Evolutionary conservation across 2,329 filamentous ascomycete genomes (phyloP), one percentile per base, ranked within the genome.

Genomic region (Ambrosiella beaveri): DNA sequence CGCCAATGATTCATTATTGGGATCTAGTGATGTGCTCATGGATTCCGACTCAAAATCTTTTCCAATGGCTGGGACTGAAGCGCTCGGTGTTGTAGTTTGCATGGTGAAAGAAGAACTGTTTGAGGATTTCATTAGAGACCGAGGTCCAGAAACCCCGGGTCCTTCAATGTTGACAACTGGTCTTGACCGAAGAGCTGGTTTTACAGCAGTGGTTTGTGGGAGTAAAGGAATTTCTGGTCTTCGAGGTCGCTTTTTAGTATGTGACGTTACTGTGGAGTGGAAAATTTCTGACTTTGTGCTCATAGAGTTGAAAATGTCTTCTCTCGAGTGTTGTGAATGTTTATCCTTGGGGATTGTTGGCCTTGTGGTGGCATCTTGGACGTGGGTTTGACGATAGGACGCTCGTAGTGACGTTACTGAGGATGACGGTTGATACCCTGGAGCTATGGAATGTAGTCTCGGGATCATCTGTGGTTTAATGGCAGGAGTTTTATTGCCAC

Each of bases 381-480:
- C 1, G 7, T 56, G 38, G 5, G 55, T 54, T 11, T 60, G 35
- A n/a, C 56, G 17, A 39, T 56, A 56, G 6, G 56, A 58, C 7
- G 35, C 45, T 12, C 59, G 51, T 13, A 56, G 38, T 1, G 51
- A 52, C 3, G 41, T 56, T 4, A 60, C 59, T n/a, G 53, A 39
- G 6, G 17, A 38, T 12, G 52, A 17, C 1, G 56, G 37, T 36
- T 58, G 59, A n/a, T 38, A 3, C 15, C 4, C 35, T 19, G 53
- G 41, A 36, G 54, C 37, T 8, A 58, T 35, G 8, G 56, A 36
- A 40, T 58, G 59, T 3, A 61, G 45, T 11, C 56, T 51, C 2
- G 59, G 59, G 53, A 61, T 57, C 39, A 50, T 27, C 19, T 54
- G 50, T n/a, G 52, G 59, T 13, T 41, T 50, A 3, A 53, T 15